A percentile compares a stretch with the other conserved stretches of the same genome.
These are phyloP conservation scores for Phytophthora cactorum DNA, from an alignment of 352 stramenopile species.

Conservation along the genomic window DNA sequence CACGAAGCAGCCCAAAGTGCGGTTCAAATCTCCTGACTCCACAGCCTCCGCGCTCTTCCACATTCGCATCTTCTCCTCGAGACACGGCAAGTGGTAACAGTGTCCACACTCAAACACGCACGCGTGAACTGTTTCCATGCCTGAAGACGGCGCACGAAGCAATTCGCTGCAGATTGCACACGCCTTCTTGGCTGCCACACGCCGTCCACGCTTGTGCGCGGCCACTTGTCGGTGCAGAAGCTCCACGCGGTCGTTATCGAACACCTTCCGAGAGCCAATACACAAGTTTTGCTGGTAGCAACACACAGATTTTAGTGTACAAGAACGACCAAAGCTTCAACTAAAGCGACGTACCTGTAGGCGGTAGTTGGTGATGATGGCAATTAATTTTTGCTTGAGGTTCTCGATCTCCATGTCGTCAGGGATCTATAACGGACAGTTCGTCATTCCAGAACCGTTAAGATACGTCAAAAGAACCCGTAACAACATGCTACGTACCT, in stretches of 20 bases:
- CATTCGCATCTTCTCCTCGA: conserved; percentile 89
- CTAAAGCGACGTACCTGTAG: conserved; percentile 57
- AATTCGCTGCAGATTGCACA: conserved; percentile 75
- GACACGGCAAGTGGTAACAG: conserved; percentile 79
- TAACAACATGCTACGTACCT: conserved; percentile 42
- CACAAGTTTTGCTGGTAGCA: conserved; percentile 74
- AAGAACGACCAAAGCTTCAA: not conserved
- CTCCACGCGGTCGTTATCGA: conserved; percentile 78
- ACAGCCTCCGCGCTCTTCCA: conserved; percentile 77
- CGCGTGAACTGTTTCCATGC: conserved; percentile 62
- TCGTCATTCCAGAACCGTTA: no score
- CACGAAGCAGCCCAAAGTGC: conserved; percentile 78
- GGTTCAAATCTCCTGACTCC: conserved; percentile 47
- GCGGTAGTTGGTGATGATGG: conserved; percentile 83
- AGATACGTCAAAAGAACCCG: not conserved
- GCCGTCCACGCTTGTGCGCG: conserved; percentile 65
- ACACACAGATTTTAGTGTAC: not conserved
- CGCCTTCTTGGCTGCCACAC: conserved; percentile 58
- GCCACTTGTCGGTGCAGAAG: conserved; percentile 71
- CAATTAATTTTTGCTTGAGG: conserved; percentile 81
- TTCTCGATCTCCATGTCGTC: conserved; percentile 85
- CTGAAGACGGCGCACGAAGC: conserved; percentile 51
- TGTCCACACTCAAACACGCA: conserved; percentile 88
- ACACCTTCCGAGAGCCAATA: conserved; percentile 75
- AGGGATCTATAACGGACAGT: conserved; percentile 54